Evolutionary conservation across 2,329 filamentous ascomycete genomes (phyloP), one percentile per base, ranked within the genome.

Genomic region (Fusarium equiseti): DNA sequence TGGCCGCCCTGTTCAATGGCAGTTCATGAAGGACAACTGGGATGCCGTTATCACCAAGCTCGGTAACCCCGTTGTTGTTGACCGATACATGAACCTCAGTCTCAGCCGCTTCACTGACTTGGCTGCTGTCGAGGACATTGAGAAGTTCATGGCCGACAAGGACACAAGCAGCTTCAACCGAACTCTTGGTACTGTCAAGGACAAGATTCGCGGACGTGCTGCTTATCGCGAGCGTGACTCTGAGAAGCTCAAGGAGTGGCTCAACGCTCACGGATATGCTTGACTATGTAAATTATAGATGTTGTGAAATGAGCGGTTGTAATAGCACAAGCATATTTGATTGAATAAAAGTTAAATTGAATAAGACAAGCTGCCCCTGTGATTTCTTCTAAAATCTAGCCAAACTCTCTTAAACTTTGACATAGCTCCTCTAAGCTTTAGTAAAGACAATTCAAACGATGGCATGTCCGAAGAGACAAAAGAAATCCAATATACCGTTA

Each of bases 101-200:
- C 83, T 99, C 73, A 89, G 89, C 76, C 92, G 92, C 77, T 98
- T 97, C 79, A 89, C 92, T 5, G 90, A 94, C 74, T 82, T 85
- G 16, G 86, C 87, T 68, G 86, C 89, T 18, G 87, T 93, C 68
- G 85, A 89, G 70, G 94, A 98, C 57, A 96, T 99, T 75, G 86
- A 90, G 52, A 79, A 82, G 5, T 99, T 99, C 86, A 99, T 98
- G 85, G 86, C 88, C 74, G 87, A 88, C 75, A 97, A 95, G 85
- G 93, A 98, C 77, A 95, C 92, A 20, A 89, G 89, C 75, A 92
- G 90, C 51, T 98, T 95, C 80, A 92, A 97, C 79, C 90, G 96
- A 59, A 95, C 93, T 6, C 82, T 99, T 54, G 91, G 91, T 71
- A 93, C 97, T 71, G 91, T 95, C 68, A 90, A 91, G 79, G 96